Evolutionary conservation across 768 basidiomycete species (phyloP).

Genomic region (Phylloporus rhodoxanthus): DNA sequence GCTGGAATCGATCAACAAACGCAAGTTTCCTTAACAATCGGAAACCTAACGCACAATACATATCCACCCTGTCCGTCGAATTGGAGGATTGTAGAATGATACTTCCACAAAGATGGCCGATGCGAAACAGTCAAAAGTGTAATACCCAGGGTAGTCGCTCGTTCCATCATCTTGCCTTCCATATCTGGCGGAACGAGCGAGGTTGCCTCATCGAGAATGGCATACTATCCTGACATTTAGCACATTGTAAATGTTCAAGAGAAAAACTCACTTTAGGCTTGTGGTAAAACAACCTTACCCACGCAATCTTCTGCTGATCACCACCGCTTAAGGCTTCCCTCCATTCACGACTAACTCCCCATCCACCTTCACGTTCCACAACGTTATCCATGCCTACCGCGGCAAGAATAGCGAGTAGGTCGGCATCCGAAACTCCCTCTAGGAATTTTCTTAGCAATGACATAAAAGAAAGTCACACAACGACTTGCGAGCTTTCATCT

Average conservation of each 20-base stretch:
- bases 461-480: neutral
- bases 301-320: conserved; percentile 95
- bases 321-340: conserved; percentile 89
- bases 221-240: conserved; percentile 55
- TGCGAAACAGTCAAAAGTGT: conserved; percentile 94
- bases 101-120: conserved; percentile 89
- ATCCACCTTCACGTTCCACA: conserved; percentile 94
- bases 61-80: conserved; percentile 95
- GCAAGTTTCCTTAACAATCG: neutral
- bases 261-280: conserved; percentile 64
- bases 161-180: conserved; percentile 93
- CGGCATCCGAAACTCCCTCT: conserved; percentile 70
- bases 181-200: conserved; percentile 89
- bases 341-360: conserved; percentile 89
- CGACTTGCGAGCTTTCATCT: conserved; percentile 71
- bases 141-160: conserved; percentile 80
- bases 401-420: conserved; percentile 65
- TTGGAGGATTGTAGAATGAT: conserved; percentile 83
- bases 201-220: conserved; percentile 94
- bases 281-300: conserved; percentile 96
- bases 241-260: neutral
- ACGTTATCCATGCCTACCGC: conserved; percentile 81
- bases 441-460: conserved; percentile 7
- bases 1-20: conserved; percentile 35
- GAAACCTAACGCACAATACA: conserved; percentile 64